These are phyloP conservation scores for Hapsidospora chrysogenum DNA, from an alignment of 495 filamentous ascomycete genomes.

Conservation along the genomic window DNA sequence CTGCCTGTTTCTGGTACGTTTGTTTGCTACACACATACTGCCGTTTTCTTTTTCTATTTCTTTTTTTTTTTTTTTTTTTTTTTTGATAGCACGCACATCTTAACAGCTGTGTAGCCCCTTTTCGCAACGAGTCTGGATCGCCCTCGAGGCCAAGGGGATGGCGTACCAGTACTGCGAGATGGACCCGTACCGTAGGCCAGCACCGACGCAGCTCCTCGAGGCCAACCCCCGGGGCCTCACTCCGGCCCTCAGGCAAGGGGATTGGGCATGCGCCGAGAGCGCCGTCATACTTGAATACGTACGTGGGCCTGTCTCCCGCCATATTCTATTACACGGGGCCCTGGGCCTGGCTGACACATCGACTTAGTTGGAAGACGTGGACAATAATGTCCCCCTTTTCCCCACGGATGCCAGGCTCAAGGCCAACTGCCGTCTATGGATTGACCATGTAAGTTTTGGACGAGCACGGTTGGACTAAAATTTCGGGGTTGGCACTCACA, in stretches of 20 bases:
- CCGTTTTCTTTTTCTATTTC: background rate
- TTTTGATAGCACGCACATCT: background rate
- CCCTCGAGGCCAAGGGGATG: slow-evolving; percentile 71
- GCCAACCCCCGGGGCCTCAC: slow-evolving; percentile 83
- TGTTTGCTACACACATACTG: background rate
- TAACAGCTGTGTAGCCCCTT: slow-evolving; percentile 35
- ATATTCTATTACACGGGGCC: too few relatives aligned
- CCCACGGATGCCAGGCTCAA: slow-evolving; percentile 51
- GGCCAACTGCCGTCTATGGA: slow-evolving; percentile 73
- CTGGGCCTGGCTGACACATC: slow-evolving; percentile 1
- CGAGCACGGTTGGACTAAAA: slow-evolving; percentile 2
- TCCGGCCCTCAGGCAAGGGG: slow-evolving; percentile 64
- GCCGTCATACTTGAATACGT: slow-evolving; percentile 84
- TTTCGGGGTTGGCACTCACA: background rate
- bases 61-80: slow-evolving; percentile 1
- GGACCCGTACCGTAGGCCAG: slow-evolving; percentile 62
- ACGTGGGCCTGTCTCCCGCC: too few relatives aligned
- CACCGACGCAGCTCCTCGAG: slow-evolving; percentile 57
- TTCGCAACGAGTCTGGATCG: slow-evolving; percentile 91
- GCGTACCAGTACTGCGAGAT: slow-evolving; percentile 86
- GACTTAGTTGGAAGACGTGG: slow-evolving; percentile 60
- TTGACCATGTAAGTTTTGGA: slow-evolving; percentile 52
- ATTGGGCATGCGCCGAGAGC: slow-evolving; percentile 83
- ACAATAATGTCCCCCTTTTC: slow-evolving; percentile 41
- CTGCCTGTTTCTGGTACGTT: slow-evolving; percentile 79